Evolutionary conservation across 208 protist genomes (phyloP).

Genomic region (Leishmania turanica): DNA sequence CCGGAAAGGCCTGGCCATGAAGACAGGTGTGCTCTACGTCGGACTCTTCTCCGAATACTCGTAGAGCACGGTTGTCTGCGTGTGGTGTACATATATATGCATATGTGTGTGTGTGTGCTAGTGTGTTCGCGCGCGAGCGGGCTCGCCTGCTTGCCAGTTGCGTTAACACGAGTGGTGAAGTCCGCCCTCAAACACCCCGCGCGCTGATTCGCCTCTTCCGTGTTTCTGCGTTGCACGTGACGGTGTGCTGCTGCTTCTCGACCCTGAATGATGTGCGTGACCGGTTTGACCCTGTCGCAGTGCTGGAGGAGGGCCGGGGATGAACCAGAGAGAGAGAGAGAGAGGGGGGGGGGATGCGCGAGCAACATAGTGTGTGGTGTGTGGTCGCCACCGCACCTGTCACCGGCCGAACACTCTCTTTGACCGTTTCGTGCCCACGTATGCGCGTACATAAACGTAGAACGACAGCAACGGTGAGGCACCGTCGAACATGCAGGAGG

Average conservation of each 20-base stretch:
- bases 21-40: conserved; percentile 69
- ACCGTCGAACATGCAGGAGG: neutral
- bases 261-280: neutral
- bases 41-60: conserved; percentile 73
- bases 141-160: neutral
- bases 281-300: neutral
- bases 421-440: too few relatives aligned
- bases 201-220: neutral
- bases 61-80: neutral
- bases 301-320: neutral
- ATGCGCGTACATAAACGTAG: neutral
- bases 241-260: neutral
- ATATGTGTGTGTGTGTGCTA: too few relatives aligned
- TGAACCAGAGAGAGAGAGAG: neutral
- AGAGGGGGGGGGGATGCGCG: neutral
- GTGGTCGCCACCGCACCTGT: neutral
- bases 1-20: conserved; percentile 88
- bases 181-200: neutral
- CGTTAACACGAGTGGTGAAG: neutral
- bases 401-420: neutral
- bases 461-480: neutral
- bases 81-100: too few relatives aligned
- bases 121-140: neutral
- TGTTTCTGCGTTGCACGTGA: neutral
- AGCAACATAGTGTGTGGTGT: neutral